A percentile compares a stretch with the other conserved stretches of the same genome.
These are phyloP conservation scores for Exobasidium cylindrosporum DNA, from an alignment of 1,284 basidiomycete species.

Conservation along the genomic window DNA sequence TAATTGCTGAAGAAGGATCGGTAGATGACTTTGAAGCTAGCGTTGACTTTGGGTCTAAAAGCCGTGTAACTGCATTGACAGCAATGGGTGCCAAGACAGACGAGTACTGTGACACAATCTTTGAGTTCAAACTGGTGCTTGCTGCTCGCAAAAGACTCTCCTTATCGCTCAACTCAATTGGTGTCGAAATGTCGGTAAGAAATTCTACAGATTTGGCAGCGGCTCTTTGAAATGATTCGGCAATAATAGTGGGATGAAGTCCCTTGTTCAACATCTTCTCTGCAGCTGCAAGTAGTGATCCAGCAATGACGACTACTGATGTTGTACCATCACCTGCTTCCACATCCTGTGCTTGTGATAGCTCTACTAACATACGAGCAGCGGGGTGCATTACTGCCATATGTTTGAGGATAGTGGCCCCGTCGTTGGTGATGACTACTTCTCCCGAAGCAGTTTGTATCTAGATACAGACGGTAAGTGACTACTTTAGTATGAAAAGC, in stretches of 20 bases:
- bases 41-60: constrained; percentile 29
- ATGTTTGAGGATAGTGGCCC: constrained; percentile 94
- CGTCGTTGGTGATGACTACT: constrained; percentile 97
- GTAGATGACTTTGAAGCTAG: constrained; percentile 19
- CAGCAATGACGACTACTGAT: constrained; percentile 93
- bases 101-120: constrained; percentile 99
- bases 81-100: constrained; percentile 95
- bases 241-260: constrained; percentile 95
- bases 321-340: constrained; percentile 99
- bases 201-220: constrained; percentile 91
- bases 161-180: constrained; percentile 86
- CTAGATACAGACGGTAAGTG: constrained; percentile 10
- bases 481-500: background rate
- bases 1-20: constrained; percentile 20
- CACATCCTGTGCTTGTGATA: constrained; percentile 96
- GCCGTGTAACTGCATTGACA: constrained; percentile 74
- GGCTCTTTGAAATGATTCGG: constrained; percentile 91
- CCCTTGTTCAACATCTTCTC: constrained; percentile 93
- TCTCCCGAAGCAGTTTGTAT: constrained; percentile 97
- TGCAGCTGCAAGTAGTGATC: constrained; percentile 84
- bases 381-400: constrained; percentile 97
- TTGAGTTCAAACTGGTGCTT: constrained; percentile 93
- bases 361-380: constrained; percentile 92
- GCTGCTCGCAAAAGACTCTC: constrained; percentile 85
- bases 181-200: constrained; percentile 85